Percentiles rank a stretch among this genome's conserved stretches.
Conservation (phyloP, 768 basidiomycete genomes). For the Lepiota brunneoincarnata region DNA sequence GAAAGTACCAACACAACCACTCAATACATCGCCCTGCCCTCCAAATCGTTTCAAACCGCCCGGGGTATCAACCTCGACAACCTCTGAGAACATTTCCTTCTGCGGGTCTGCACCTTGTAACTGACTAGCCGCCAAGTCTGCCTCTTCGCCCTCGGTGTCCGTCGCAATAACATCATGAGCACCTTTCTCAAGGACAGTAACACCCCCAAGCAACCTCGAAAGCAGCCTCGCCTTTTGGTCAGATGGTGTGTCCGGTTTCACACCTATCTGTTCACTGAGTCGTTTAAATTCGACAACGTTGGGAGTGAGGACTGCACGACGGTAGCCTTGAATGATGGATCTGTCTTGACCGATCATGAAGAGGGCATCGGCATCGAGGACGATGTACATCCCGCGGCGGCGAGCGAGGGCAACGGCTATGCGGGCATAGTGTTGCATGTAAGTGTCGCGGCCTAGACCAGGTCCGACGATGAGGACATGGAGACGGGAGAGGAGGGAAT, state of each 20-base stretch:
- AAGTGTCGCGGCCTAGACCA: conserved; percentile 85
- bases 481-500: conserved; percentile 75
- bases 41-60: conserved; percentile 93
- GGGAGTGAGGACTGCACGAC: conserved; percentile 86
- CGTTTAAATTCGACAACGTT: conserved; percentile 93
- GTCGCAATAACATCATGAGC: conserved; percentile 77
- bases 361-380: conserved; percentile 93
- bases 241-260: conserved; percentile 50
- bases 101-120: conserved; percentile 42
- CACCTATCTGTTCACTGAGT: conserved; percentile 69
- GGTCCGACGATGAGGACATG: conserved; percentile 95
- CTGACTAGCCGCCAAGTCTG: conserved; percentile 42
- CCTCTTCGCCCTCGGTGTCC: conserved; percentile 59
- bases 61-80: conserved; percentile 59
- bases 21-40: conserved; percentile 94
- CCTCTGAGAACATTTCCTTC: conserved; percentile 53
- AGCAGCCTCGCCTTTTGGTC: conserved; percentile 65
- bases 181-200: conserved; percentile 91
- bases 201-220: conserved; percentile 76
- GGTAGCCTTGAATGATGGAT: conserved; percentile 76
- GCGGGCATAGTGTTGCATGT: conserved; percentile 85
- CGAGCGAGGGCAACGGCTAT: conserved; percentile 74
- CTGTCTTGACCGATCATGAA: conserved; percentile 78
- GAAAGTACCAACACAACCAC: conserved; percentile 84
- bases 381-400: conserved; percentile 78